Evolutionary conservation across 805 yeast genomes (phyloP).

Genomic region (Kodamaea nitidulidarum): DNA sequence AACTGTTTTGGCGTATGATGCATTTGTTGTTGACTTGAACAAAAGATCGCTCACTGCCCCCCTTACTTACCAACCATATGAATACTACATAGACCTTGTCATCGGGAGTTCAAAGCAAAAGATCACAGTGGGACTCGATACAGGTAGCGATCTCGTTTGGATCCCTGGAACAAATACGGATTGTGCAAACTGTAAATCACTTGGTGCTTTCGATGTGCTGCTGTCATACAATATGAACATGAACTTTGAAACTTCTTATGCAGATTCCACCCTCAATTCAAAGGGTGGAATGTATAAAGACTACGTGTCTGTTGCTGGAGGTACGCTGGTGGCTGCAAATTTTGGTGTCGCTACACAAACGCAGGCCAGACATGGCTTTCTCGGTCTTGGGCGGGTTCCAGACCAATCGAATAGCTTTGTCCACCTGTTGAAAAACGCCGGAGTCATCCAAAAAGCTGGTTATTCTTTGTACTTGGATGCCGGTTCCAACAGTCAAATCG

Average conservation of each 20-base stretch:
- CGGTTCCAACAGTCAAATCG: slow-evolving; percentile 12
- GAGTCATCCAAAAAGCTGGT: slow-evolving; percentile 10
- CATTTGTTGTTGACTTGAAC: neutral
- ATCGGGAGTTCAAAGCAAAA: slow-evolving; percentile 10
- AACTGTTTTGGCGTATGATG: neutral
- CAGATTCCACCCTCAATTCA: slow-evolving; percentile 1
- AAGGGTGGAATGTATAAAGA: slow-evolving; percentile 2
- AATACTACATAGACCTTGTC: slow-evolving; percentile 3
- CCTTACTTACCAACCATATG: neutral
- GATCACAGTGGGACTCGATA: slow-evolving; percentile 9
- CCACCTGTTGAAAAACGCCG: slow-evolving; percentile 8
- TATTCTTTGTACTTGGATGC: slow-evolving; percentile 17
- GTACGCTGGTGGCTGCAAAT: slow-evolving; percentile 1
- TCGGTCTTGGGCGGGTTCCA: slow-evolving; percentile 6
- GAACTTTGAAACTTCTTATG: slow-evolving; percentile 1
- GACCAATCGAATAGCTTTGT: slow-evolving; percentile 8
- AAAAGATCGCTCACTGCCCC: neutral
- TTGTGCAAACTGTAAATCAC: slow-evolving; percentile 2
- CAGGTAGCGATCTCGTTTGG: slow-evolving; percentile 12
- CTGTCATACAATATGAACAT: slow-evolving; percentile 6
- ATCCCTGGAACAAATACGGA: slow-evolving; percentile 1
- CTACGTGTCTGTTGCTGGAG: slow-evolving; percentile 2
- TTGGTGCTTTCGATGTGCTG: slow-evolving; percentile 9
- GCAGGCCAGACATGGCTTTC: slow-evolving; percentile 1
- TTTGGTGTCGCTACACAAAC: slow-evolving; percentile 8